These are phyloP conservation scores for Tetradesmus obliquus DNA, from an alignment of 139 green algal species.

Conservation along the genomic window DNA sequence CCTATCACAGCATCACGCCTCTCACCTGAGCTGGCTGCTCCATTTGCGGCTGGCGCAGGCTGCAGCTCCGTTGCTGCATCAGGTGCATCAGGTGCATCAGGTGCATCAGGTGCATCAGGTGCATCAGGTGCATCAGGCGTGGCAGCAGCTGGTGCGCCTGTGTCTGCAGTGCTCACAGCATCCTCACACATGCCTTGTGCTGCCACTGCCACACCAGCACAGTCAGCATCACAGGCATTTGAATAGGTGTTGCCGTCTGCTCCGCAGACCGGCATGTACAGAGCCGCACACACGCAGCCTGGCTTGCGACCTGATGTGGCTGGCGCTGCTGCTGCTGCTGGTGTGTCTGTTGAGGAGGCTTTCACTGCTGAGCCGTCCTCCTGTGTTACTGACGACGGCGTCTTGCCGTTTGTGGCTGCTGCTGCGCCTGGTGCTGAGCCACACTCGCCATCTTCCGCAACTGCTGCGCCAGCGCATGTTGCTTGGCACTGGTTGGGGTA, in stretches of 20 bases:
- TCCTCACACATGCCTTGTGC: not conserved
- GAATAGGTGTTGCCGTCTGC: conserved; percentile 48
- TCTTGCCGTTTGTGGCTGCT: not conserved
- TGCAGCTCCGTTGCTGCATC: not conserved
- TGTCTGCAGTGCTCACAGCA: not conserved
- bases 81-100: not conserved
- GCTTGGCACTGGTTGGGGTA: conserved; percentile 44
- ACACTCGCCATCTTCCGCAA: conserved; percentile 8
- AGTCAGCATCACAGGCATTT: conserved; percentile 46
- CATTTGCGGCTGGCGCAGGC: not conserved
- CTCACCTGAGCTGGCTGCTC: not conserved
- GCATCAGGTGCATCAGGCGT: not conserved
- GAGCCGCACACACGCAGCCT: conserved; percentile 43
- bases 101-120: not conserved
- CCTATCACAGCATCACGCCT: not conserved
- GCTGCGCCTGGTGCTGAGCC: not conserved
- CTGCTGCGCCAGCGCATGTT: not conserved
- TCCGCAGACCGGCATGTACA: conserved; percentile 50
- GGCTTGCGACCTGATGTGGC: not conserved
- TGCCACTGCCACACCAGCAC: conserved; percentile 16
- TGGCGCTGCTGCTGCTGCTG: not conserved
- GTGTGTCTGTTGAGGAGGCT: not conserved
- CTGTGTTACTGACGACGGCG: not conserved
- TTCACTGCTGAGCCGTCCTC: not conserved
- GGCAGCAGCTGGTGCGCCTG: not conserved